Percentiles rank a stretch among this genome's conserved stretches.
These are phyloP conservation scores for Arabidopsis hybrid DNA, from an alignment of 441 rosid genomes.

Conservation along the genomic window DNA sequence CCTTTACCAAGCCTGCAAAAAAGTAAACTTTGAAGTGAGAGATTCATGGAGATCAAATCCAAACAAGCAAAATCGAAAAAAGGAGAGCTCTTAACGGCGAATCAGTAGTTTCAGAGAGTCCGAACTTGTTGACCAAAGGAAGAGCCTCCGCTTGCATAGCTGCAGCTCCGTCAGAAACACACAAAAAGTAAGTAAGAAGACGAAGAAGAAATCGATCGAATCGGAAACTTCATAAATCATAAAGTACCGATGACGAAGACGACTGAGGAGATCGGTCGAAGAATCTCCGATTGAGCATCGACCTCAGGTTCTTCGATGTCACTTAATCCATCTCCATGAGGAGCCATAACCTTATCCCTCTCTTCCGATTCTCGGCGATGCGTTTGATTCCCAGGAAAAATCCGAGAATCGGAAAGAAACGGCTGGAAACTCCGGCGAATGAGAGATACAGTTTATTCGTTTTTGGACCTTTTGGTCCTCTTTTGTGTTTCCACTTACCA, in stretches of 20 bases:
- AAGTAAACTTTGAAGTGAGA: no score
- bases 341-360: constrained; percentile 47
- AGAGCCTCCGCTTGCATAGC: constrained; percentile 94
- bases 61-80: no score
- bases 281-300: constrained; percentile 33
- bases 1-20: constrained; percentile 75
- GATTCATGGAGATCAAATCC: no score
- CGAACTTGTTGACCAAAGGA: constrained; percentile 75
- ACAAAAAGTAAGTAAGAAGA: not conserved
- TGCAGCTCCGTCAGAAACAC: constrained; percentile 37
- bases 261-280: constrained; percentile 63
- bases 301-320: constrained; percentile 42
- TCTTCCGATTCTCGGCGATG: constrained; percentile 10
- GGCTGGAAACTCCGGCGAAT: constrained; percentile 8
- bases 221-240: not conserved
- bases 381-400: constrained; percentile 23
- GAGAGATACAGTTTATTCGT: not conserved
- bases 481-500: no score
- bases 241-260: constrained; percentile 73
- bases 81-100: constrained; percentile 47
- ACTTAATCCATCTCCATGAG: constrained; percentile 58
- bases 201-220: not conserved
- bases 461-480: not conserved
- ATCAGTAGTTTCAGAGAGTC: constrained; percentile 60
- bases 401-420: constrained; percentile 3